Percentiles rank a stretch among this genome's conserved stretches.
Conservation (phyloP, 2,329 filamentous ascomycete species). For the Pseudocercospora pini-densiflorae region DNA sequence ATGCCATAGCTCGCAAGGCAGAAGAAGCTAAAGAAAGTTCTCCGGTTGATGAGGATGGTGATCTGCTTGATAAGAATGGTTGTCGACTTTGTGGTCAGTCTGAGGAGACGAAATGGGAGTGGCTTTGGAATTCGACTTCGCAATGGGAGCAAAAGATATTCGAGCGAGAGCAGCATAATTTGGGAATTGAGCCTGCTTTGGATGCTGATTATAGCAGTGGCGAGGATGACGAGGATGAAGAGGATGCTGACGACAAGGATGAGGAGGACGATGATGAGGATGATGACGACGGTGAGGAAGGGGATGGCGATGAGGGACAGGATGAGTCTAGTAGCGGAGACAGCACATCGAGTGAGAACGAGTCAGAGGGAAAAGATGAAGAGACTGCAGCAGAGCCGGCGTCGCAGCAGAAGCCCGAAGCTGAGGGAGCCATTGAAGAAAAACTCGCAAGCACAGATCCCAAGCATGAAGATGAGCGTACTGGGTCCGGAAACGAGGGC, state of each 20-base stretch:
- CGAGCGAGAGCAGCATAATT: constrained; percentile 9
- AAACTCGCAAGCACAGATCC: too few relatives aligned
- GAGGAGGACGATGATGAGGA: neutral
- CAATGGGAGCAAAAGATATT: neutral
- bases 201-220: neutral
- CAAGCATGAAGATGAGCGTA: too few relatives aligned
- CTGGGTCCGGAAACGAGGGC: neutral
- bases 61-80: neutral
- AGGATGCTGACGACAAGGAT: neutral
- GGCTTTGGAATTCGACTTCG: neutral
- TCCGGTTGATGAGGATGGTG: neutral
- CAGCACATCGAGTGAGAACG: too few relatives aligned
- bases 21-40: neutral
- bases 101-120: neutral
- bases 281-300: neutral
- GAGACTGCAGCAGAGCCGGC: neutral
- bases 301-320: neutral
- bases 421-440: neutral
- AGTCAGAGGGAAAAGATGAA: neutral
- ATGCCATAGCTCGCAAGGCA: neutral
- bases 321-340: too few relatives aligned
- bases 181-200: neutral
- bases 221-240: constrained; percentile 2
- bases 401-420: neutral
- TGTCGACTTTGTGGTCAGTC: constrained; percentile 5